Conservation (phyloP, 306 rosid species). For the Hylodesmum podocarpum region DNA sequence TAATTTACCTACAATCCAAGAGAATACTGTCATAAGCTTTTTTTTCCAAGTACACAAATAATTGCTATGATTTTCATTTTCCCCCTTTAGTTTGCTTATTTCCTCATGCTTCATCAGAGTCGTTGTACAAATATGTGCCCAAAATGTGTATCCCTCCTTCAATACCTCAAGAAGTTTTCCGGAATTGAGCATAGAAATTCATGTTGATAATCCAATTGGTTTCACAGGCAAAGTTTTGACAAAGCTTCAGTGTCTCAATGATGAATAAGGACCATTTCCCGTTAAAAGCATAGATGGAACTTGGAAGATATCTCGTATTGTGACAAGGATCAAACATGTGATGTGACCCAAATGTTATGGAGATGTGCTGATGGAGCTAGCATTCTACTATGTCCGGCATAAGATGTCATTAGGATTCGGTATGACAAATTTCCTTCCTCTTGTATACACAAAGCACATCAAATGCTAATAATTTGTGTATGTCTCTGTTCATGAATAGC, state of each 20-base stretch:
- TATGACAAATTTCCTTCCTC: not conserved
- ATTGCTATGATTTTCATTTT: not conserved
- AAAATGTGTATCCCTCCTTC: slow-evolving; percentile 59
- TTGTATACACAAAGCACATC: not conserved
- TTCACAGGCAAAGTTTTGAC: slow-evolving; percentile 42
- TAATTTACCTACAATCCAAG: slow-evolving; percentile 55
- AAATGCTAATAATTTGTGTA: not conserved
- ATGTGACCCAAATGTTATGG: not conserved
- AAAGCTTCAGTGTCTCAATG: not conserved
- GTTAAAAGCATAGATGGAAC: too few relatives aligned
- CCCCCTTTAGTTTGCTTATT: not conserved
- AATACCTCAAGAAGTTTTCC: slow-evolving; percentile 61
- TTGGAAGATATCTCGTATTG: too few relatives aligned
- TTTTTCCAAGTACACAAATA: not conserved
- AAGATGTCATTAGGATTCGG: not conserved
- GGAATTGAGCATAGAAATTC: slow-evolving; percentile 25
- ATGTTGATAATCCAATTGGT: slow-evolving; percentile 34
- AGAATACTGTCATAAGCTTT: slow-evolving; percentile 68
- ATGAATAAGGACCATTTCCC: slow-evolving; percentile 7
- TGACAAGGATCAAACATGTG: slow-evolving; percentile 10
- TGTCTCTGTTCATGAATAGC: too few relatives aligned
- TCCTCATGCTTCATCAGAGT: too few relatives aligned
- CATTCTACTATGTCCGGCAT: not conserved
- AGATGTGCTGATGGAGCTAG: not conserved
- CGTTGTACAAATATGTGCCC: slow-evolving; percentile 79